A percentile compares a stretch with the other conserved stretches of the same genome.
These are phyloP conservation scores for Ceratobasidium theobromae DNA, from an alignment of 1,284 basidiomycete species.

Conservation along the genomic window DNA sequence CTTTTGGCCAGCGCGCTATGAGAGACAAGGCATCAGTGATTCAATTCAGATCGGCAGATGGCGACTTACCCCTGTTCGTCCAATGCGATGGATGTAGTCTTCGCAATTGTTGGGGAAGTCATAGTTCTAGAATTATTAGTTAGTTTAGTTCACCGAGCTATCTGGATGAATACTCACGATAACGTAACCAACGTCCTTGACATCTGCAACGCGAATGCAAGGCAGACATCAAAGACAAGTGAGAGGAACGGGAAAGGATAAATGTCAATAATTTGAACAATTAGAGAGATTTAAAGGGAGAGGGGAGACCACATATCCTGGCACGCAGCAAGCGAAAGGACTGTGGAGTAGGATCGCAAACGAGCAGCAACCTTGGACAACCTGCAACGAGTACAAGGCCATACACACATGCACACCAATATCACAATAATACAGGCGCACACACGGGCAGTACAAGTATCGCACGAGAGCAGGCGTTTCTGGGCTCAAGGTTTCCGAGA, in stretches of 20 bases:
- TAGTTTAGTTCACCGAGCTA: constrained; percentile 40
- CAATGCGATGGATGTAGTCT: constrained; percentile 93
- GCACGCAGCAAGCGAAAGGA: too few relatives aligned
- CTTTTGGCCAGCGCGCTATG: constrained; percentile 81
- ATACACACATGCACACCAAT: neutral
- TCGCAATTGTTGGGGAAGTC: constrained; percentile 98
- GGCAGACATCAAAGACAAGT: constrained; percentile 45
- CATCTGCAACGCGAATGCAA: constrained; percentile 61
- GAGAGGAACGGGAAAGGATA: constrained; percentile 3
- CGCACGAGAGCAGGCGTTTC: neutral
- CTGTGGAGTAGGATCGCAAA: neutral
- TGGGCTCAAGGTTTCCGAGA: constrained; percentile 2
- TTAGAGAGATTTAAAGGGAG: too few relatives aligned
- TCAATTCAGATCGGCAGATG: neutral
- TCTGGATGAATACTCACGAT: too few relatives aligned
- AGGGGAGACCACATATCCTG: too few relatives aligned
- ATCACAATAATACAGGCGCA: neutral
- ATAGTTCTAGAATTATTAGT: constrained; percentile 73
- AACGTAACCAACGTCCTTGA: constrained; percentile 93
- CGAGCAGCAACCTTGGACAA: neutral
- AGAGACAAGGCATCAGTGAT: constrained; percentile 29
- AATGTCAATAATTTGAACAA: constrained; percentile 29
- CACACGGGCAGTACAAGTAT: neutral
- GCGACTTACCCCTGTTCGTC: constrained; percentile 74
- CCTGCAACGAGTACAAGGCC: neutral